These are phyloP conservation scores for Moesziomyces sp. DNA, from an alignment of 1,284 basidiomycete genomes.

Conservation along the genomic window DNA sequence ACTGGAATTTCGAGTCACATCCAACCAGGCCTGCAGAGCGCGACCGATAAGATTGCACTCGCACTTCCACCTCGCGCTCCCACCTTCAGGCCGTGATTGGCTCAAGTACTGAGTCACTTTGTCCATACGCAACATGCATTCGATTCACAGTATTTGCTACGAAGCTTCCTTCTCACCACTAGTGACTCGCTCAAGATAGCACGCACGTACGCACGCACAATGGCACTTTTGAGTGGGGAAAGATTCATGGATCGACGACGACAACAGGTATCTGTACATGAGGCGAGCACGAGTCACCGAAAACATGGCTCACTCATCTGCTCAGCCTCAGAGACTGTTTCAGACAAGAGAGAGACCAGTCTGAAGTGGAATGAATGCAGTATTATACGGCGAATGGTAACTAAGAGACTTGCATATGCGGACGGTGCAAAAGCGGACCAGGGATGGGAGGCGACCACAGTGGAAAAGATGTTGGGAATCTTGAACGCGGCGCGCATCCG, in stretches of 20 bases:
- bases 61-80: background rate
- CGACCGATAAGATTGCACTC: background rate
- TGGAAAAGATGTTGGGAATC: background rate
- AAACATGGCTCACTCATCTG: too few species aligned
- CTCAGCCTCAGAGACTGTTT: too few species aligned
- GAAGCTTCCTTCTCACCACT: background rate
- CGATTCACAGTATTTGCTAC: background rate
- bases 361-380: constrained; percentile 12
- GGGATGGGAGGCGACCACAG: constrained; percentile 23
- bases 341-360: too few species aligned
- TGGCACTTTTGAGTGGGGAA: constrained; percentile 1
- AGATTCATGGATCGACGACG: constrained; percentile 7
- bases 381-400: constrained; percentile 30
- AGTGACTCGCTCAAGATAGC: background rate
- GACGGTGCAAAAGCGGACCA: constrained; percentile 36
- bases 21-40: background rate
- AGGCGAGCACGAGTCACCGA: too few species aligned
- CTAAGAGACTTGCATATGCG: constrained; percentile 31
- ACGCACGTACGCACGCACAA: background rate
- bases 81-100: background rate
- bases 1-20: background rate
- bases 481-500: background rate
- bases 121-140: background rate
- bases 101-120: background rate
- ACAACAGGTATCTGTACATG: constrained; percentile 27